Evolutionary conservation across 257 asterid genomes (phyloP).

Genomic region (Solanum ossicruentum): DNA sequence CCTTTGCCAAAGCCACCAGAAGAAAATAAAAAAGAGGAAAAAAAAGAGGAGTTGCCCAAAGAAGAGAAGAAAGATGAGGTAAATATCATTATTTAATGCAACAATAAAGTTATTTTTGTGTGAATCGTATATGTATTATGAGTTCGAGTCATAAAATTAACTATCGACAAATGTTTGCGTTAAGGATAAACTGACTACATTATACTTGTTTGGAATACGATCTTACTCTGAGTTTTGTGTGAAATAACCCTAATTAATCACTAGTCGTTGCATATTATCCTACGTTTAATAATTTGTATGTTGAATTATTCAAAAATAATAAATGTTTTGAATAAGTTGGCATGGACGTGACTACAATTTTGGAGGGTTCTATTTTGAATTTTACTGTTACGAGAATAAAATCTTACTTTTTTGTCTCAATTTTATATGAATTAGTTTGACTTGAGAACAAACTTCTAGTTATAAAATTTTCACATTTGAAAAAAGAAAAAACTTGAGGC

Average conservation of each 20-base stretch:
- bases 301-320: too few relatives aligned
- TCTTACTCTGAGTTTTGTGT: not conserved
- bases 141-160: not conserved
- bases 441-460: not conserved
- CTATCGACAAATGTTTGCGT: not conserved
- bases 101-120: not conserved
- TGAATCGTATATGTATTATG: not conserved
- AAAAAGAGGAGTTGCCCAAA: slow-evolving; percentile 15
- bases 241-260: not conserved
- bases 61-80: slow-evolving; percentile 44
- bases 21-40: slow-evolving; percentile 11
- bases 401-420: too few relatives aligned
- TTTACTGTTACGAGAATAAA: too few relatives aligned
- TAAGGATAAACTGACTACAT: accelerated
- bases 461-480: not conserved
- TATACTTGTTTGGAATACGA: not conserved
- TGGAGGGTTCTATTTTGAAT: too few relatives aligned
- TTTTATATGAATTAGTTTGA: too few relatives aligned
- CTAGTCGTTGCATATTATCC: not conserved
- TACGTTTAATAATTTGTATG: too few relatives aligned
- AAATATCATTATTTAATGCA: not conserved
- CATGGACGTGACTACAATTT: too few relatives aligned
- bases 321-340: too few relatives aligned
- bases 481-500: not conserved
- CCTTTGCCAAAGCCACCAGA: slow-evolving; percentile 50